Base-by-base conservation (phyloP, 2,329 filamentous ascomycete species). In the Colletotrichum godetiae region DNA sequence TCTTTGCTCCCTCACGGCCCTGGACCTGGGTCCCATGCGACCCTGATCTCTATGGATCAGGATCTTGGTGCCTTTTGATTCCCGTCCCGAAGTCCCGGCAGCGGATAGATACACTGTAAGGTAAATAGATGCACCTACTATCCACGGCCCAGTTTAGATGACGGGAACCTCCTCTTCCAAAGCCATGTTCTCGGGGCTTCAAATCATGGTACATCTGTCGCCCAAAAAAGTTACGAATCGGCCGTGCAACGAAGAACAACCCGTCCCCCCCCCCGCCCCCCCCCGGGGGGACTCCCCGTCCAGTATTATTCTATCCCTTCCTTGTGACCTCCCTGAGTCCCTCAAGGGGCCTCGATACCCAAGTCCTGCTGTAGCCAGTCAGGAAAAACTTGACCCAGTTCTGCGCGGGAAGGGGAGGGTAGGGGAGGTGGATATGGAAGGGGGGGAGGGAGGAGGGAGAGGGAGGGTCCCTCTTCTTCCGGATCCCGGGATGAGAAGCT, bases 401-500 rank as follows among this genome's bases (percentile, higher is more conserved):
- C 42, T 70, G 64, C 56, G 24, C 35, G 42, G 42, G 4, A 15
- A 15, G 13, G 33, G 35, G 35, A 37, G 35, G 35, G 35, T 4
- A 37, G 35, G 35, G 33, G 11, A 35, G 35, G n/a, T n/a, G n/a
- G n/a, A n/a, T n/a, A n/a, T n/a, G n/a, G n/a, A n/a, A n/a, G n/a
- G n/a, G n/a, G n/a, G n/a, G n/a, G n/a, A n/a, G n/a, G n/a, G n/a
- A n/a, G n/a, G n/a, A n/a, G 13, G 35, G 35, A 11, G 12, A 5
- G 33, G 33, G 10, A 13, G 35, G 35, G 42, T 19, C 19, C 19
- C 42, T 46, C 19, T 46, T 46, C 15, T 46, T 46, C 27, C 55
- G 67, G 67, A 10, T 57, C 65, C 70, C 59, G 19, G 65, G 66
- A 42, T 63, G 33, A 56, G 37, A 60, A 59, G 52, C 53, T 55